A percentile compares a stretch with the other conserved stretches of the same genome.
These are phyloP conservation scores for Vanrija sp. DNA, from an alignment of 1,284 basidiomycete species.

Conservation along the genomic window DNA sequence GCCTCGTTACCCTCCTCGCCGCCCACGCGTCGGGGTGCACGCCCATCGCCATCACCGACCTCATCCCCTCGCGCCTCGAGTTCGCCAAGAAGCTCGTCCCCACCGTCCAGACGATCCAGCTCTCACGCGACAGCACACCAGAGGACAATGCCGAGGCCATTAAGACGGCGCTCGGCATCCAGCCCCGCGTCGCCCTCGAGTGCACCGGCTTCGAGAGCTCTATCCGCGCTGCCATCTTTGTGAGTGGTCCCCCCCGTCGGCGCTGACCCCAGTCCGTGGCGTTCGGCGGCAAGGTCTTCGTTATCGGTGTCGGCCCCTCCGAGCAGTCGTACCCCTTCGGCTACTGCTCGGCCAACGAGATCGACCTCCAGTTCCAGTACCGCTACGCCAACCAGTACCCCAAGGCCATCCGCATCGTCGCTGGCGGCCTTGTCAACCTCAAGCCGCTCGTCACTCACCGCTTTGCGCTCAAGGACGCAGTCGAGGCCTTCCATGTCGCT, in stretches of 20 bases:
- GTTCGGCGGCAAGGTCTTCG: constrained; percentile 53
- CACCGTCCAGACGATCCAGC: constrained; percentile 48
- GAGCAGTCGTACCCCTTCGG: constrained; percentile 52
- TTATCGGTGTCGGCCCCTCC: constrained; percentile 55
- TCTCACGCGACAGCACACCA: constrained; percentile 34
- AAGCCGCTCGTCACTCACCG: constrained; percentile 84
- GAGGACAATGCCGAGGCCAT: constrained; percentile 42
- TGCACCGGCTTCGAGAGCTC: constrained; percentile 80
- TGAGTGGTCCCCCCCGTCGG: constrained; percentile 41
- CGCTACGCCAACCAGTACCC: constrained; percentile 59
- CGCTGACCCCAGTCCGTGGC: constrained; percentile 42
- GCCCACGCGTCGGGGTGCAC: constrained; percentile 54
- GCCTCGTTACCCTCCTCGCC: constrained; percentile 54
- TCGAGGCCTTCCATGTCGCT: constrained; percentile 66
- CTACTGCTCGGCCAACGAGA: constrained; percentile 54
- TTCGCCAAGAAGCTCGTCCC: constrained; percentile 55
- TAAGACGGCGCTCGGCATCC: constrained; percentile 38
- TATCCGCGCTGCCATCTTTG: constrained; percentile 73
- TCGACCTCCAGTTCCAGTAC: constrained; percentile 55
- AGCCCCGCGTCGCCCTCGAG: constrained; percentile 44
- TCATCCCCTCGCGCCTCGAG: constrained; percentile 52
- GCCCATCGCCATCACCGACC: constrained; percentile 56
- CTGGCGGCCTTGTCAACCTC: constrained; percentile 74
- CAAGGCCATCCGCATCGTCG: constrained; percentile 74
- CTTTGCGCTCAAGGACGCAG: constrained; percentile 69